phyloP scores from a whole-genome alignment of 257 asterid species.

The Penstemon davidsonii region DNA sequence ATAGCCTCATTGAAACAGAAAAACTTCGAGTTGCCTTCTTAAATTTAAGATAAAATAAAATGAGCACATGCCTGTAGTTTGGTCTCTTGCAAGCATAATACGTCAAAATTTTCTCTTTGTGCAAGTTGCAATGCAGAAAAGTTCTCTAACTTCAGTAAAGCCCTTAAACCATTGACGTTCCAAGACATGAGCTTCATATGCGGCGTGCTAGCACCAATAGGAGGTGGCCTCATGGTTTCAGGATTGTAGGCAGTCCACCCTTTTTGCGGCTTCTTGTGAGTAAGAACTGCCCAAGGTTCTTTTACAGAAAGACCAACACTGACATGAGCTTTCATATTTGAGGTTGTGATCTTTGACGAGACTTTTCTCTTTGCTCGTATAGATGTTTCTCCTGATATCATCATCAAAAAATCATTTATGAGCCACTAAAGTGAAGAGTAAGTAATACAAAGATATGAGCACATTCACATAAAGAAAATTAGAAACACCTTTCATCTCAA shows the following conservation, averaged over 20 bases:
- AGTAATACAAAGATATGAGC: neutral
- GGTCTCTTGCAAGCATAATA: constrained; percentile 94
- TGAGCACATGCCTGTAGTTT: constrained; percentile 69
- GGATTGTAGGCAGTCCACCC: constrained; percentile 90
- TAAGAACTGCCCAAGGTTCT: constrained; percentile 90
- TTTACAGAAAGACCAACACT: constrained; percentile 34
- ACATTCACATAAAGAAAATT: constrained; percentile 15
- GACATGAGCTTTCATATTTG: constrained; percentile 35
- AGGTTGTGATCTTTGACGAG: constrained; percentile 36
- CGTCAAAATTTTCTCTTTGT: constrained; percentile 78
- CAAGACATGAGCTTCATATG: constrained; percentile 82
- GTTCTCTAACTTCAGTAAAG: constrained; percentile 66
- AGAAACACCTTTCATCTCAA: constrained; percentile 52
- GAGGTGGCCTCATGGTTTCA: constrained; percentile 82
- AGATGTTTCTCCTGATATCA: constrained; percentile 45
- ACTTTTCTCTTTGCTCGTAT: constrained; percentile 44
- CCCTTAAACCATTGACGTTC: constrained; percentile 97
- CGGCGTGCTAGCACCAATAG: constrained; percentile 48
- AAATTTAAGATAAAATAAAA: constrained; percentile 14
- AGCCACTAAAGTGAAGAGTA: constrained; percentile 4
- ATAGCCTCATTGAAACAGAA: neutral
- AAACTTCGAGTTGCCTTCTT: constrained; percentile 3
- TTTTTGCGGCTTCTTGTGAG: constrained; percentile 88
- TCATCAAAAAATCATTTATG: constrained; percentile 7
- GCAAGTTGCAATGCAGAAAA: constrained; percentile 74